A percentile compares a stretch with the other conserved stretches of the same genome.
Conservation (phyloP, 805 yeast genomes). For the Sugiyamaella floridensis region DNA sequence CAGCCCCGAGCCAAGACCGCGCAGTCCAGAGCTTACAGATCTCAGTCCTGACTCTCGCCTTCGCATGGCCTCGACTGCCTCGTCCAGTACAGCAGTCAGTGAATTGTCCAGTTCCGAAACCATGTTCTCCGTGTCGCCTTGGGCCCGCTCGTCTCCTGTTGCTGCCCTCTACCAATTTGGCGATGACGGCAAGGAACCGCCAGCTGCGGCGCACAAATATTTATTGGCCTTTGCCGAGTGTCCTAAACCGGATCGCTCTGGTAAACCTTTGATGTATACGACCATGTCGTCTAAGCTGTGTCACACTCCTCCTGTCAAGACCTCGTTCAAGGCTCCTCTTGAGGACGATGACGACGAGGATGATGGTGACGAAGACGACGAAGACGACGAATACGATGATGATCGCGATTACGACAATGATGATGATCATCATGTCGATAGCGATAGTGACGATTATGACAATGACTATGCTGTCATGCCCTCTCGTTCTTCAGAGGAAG, state of each 20-base stretch:
- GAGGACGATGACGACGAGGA: slow-evolving; percentile 10
- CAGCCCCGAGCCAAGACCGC: neutral
- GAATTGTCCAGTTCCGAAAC: neutral
- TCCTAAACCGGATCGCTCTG: slow-evolving; percentile 6
- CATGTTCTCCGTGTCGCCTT: neutral
- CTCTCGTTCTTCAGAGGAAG: too few species aligned
- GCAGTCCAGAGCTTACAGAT: neutral
- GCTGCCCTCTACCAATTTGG: neutral
- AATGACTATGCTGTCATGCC: slow-evolving; percentile 9
- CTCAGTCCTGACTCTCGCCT: neutral
- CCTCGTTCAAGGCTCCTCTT: neutral
- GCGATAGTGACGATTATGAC: slow-evolving; percentile 6
- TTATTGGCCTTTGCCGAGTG: slow-evolving; percentile 3
- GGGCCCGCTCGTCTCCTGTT: neutral
- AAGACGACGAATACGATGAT: slow-evolving; percentile 16
- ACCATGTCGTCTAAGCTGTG: neutral
- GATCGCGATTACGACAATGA: neutral
- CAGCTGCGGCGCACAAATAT: neutral
- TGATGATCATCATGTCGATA: too few species aligned
- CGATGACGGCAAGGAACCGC: neutral
- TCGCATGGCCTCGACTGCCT: neutral
- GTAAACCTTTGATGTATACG: neutral
- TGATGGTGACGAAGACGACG: slow-evolving; percentile 10
- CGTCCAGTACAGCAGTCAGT: neutral
- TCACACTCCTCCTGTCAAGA: slow-evolving; percentile 6